Evolutionary conservation across 352 stramenopile genomes (phyloP), one percentile per base, ranked within the genome.

Genomic region (Phytophthora ohioensis): DNA sequence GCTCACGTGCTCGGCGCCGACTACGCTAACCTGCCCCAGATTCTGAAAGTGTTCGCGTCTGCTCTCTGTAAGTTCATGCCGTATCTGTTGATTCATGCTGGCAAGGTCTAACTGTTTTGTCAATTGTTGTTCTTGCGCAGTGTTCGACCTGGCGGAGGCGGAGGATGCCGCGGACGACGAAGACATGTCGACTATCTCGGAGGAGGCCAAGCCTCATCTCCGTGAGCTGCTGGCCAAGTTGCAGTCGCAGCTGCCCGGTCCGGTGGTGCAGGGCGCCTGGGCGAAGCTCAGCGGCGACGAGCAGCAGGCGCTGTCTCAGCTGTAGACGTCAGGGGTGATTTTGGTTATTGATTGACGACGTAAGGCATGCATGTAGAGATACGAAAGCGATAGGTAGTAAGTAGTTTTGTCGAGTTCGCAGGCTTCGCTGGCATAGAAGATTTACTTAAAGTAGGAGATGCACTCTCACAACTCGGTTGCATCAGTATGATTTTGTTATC

Each of bases 41-140:
- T 96, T 41, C 64, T 96, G 30, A 91, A 94, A 71, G 79, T 90
- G 36, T 93, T 96, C 41, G 85, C 88, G 3, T 82, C 79, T 55
- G 88, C 92, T 64, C 51, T 92, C 46, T 21, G 86, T 93, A 91
- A 69, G 82, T 90, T 53, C 30, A 55, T 65, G 11, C 5, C 51
- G 12, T 57, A 10, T 65, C 34, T 74, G 32, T 47, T 73, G 27
- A 5, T 65, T 34, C n/a, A 15, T 53, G 43, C n/a, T 12, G 52
- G 30, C 15, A 39, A 56, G 61, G 39, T 64, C 53, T 81, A 61
- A 79, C 43, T 59, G 32, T 32, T 61, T n/a, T 69, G 36, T 69
- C n/a, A 54, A 30, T 49, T 39, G 42, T 46, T 62, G 56, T 31
- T 47, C 15, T 48, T 64, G 12, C 60, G n/a, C 52, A 92, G 87